Conservation (phyloP, 352 stramenopile species). For the Pythium periplocum region DNA sequence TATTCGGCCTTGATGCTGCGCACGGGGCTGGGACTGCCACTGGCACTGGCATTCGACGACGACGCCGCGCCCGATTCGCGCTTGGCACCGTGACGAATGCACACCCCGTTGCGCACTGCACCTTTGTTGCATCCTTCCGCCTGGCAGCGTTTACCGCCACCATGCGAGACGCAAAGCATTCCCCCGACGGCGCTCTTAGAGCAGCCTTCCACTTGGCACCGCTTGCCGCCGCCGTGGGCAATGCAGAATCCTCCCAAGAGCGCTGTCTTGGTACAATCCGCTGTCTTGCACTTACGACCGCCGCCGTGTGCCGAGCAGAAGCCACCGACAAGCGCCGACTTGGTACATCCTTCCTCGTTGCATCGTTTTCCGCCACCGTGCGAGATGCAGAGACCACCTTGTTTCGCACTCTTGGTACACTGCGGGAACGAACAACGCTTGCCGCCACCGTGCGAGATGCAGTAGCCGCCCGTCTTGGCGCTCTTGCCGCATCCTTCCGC, state of each 20-base stretch:
- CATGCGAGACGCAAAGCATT: slow-evolving; percentile 63
- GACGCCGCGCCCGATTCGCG: slow-evolving; percentile 25
- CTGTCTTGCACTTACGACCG: slow-evolving; percentile 66
- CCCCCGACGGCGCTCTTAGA: slow-evolving; percentile 63
- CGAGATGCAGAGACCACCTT: slow-evolving; percentile 76
- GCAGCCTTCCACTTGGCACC: slow-evolving; percentile 64
- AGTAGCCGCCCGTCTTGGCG: slow-evolving; percentile 75
- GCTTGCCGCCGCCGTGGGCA: slow-evolving; percentile 75
- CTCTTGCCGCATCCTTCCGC: slow-evolving; percentile 62
- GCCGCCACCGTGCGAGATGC: slow-evolving; percentile 67
- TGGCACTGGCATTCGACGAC: slow-evolving; percentile 19
- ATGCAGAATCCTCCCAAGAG: slow-evolving; percentile 75
- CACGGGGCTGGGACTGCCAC: slow-evolving; percentile 15
- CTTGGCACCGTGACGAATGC: slow-evolving; percentile 81
- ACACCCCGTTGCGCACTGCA: slow-evolving; percentile 78
- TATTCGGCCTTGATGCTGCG: slow-evolving; percentile 20
- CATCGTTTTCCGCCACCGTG: slow-evolving; percentile 80
- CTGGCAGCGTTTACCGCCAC: slow-evolving; percentile 69
- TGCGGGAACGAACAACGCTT: slow-evolving; percentile 64
- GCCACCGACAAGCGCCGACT: slow-evolving; percentile 74
- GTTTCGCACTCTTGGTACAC: slow-evolving; percentile 83
- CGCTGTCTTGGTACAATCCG: slow-evolving; percentile 72
- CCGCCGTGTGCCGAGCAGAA: slow-evolving; percentile 82
- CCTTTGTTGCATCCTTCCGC: slow-evolving; percentile 77
- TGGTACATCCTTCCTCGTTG: slow-evolving; percentile 65